These are phyloP conservation scores for Botrytis fragariae DNA, from an alignment of 2,329 filamentous ascomycete genomes.

Conservation along the genomic window DNA sequence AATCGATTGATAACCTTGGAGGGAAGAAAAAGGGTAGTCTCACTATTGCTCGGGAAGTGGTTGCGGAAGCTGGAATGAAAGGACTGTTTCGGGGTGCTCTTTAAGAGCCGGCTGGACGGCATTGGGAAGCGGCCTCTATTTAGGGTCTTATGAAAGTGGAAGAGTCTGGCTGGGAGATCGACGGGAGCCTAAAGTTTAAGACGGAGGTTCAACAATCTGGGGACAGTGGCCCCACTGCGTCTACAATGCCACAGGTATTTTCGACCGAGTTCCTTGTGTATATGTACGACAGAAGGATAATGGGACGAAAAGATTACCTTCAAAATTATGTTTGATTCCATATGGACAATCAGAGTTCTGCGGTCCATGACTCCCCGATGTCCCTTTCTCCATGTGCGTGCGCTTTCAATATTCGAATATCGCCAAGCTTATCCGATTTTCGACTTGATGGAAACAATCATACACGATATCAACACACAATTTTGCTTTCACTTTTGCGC, in stretches of 20 bases:
- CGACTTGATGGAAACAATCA: background rate
- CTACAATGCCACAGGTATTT: background rate
- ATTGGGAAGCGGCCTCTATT: conserved; percentile 76
- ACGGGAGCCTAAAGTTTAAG: conserved; percentile 19
- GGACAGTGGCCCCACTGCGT: background rate
- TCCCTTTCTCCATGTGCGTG: no score
- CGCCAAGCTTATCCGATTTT: background rate
- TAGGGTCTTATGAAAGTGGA: conserved; percentile 82
- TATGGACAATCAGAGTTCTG: background rate
- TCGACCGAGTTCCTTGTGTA: background rate
- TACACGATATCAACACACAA: background rate
- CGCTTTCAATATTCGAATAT: background rate
- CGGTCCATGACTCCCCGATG: background rate
- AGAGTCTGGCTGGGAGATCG: conserved; percentile 56
- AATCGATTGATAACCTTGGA: conserved; percentile 32
- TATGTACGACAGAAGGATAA: background rate
- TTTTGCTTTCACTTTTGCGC: background rate
- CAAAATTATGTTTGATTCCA: background rate
- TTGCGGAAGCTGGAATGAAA: conserved; percentile 62
- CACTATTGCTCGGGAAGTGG: conserved; percentile 63
- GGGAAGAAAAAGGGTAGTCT: conserved; percentile 47
- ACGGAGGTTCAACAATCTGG: background rate
- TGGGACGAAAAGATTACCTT: background rate
- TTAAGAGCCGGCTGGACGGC: conserved; percentile 79
- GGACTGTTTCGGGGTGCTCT: conserved; percentile 76